Conservation (phyloP, 108 stramenopile genomes). For the Nitzschia inconspicua region DNA sequence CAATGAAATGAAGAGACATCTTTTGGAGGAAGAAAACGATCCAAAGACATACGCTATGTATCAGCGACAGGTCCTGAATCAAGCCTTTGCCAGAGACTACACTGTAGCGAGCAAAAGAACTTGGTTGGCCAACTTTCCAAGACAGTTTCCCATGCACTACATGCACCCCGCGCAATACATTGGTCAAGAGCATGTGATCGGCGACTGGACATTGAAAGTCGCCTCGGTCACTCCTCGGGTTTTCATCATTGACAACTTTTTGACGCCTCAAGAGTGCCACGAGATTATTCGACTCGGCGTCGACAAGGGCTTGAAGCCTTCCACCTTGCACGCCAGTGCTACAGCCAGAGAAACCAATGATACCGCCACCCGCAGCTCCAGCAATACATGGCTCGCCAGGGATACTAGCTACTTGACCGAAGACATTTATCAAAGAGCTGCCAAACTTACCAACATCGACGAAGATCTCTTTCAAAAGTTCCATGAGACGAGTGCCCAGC, state of each 20-base stretch:
- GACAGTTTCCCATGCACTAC: conserved; percentile 51
- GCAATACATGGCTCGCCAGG: conserved; percentile 73
- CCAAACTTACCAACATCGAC: conserved; percentile 72
- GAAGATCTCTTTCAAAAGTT: conserved; percentile 52
- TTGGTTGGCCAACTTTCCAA: conserved; percentile 79
- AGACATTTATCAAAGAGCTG: conserved; percentile 73
- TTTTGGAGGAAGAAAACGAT: conserved; percentile 21
- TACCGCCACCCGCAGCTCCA: conserved; percentile 50
- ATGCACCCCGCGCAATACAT: conserved; percentile 68
- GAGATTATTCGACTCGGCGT: conserved; percentile 52
- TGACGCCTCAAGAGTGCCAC: conserved; percentile 62
- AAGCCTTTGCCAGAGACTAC: conserved; percentile 65
- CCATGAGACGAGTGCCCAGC: conserved; percentile 40
- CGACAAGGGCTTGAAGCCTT: conserved; percentile 48
- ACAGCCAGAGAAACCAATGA: conserved; percentile 27
- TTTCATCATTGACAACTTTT: conserved; percentile 67
- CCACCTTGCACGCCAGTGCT: conserved; percentile 46
- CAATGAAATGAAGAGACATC: conserved; percentile 24
- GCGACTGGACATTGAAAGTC: conserved; percentile 41
- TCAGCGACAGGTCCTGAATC: conserved; percentile 56
- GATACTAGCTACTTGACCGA: conserved; percentile 64
- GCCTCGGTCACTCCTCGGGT: conserved; percentile 66
- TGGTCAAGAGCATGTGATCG: conserved; percentile 54
- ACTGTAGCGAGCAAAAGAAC: conserved; percentile 47
- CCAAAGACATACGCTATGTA: conserved; percentile 27